Conservation (phyloP, 1,139 yeast genomes). For the Geotrichum bryndzae region DNA sequence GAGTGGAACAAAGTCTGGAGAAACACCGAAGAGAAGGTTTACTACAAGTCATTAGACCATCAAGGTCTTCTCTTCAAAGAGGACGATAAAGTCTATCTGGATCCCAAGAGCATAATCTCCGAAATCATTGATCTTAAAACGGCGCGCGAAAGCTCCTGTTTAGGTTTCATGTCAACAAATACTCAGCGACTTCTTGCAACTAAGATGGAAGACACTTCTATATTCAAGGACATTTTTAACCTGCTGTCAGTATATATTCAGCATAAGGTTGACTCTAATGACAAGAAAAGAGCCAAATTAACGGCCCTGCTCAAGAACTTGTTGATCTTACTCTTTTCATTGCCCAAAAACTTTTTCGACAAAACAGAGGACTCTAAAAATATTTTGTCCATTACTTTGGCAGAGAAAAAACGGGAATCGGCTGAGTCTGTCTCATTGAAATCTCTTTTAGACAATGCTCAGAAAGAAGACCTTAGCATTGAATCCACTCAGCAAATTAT, state of each 20-base stretch:
- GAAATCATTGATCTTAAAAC: constrained; percentile 89
- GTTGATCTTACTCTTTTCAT: constrained; percentile 59
- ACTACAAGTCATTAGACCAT: constrained; percentile 88
- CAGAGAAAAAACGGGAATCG: background rate
- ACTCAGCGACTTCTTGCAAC: constrained; percentile 79
- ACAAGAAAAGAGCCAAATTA: constrained; percentile 72
- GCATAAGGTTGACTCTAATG: constrained; percentile 64
- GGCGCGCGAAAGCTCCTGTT: constrained; percentile 72
- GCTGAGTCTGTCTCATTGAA: background rate
- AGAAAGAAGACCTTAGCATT: background rate
- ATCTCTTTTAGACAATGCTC: background rate
- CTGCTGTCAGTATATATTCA: constrained; percentile 63
- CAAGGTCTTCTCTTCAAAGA: constrained; percentile 93
- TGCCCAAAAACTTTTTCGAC: constrained; percentile 29
- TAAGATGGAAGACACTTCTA: constrained; percentile 56
- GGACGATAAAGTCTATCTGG: constrained; percentile 76
- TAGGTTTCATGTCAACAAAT: constrained; percentile 79
- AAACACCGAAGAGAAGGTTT: constrained; percentile 92
- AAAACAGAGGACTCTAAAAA: constrained; percentile 22
- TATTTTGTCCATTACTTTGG: background rate
- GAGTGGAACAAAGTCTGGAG: constrained; percentile 99
- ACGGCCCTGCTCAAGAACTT: constrained; percentile 67
- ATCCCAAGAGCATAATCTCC: constrained; percentile 46
- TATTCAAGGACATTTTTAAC: constrained; percentile 66
- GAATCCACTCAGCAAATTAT: background rate